A percentile compares a stretch with the other conserved stretches of the same genome.
phyloP scores from a whole-genome alignment of 345 rosid genomes.

The Salix arbutifolia region DNA sequence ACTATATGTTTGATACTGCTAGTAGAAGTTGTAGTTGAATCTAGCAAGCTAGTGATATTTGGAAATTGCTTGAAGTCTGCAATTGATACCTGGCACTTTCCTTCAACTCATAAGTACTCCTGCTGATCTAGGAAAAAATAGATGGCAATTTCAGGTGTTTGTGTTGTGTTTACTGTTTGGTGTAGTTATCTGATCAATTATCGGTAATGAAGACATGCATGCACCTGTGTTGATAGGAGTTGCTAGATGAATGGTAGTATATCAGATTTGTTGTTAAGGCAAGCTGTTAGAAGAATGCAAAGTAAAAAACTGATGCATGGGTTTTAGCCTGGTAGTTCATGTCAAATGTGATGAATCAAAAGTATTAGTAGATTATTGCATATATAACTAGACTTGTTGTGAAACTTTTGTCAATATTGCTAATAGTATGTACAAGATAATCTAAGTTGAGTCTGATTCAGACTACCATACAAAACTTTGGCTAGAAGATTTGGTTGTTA shows the following conservation, averaged over 20 bases:
- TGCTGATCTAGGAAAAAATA: not conserved
- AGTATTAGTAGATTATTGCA: not conserved
- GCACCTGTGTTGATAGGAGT: not conserved
- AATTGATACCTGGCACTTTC: not conserved
- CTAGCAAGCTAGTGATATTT: not conserved
- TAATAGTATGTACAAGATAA: not conserved
- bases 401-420: not conserved
- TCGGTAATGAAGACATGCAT: not conserved
- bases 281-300: not conserved
- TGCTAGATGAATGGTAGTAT: not conserved
- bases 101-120: not conserved
- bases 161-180: not conserved
- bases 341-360: not conserved
- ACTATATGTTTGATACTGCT: not conserved
- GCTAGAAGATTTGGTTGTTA: not conserved
- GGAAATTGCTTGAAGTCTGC: not conserved
- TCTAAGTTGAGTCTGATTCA: not conserved
- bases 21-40: not conserved
- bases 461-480: not conserved
- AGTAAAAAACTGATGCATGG: not conserved
- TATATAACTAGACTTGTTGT: not conserved
- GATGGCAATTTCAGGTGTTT: not conserved
- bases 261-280: not conserved
- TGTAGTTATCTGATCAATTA: not conserved
- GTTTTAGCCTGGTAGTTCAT: not conserved